These are phyloP conservation scores for Ajuga reptans DNA, from an alignment of 305 asterid species.

Conservation along the genomic window DNA sequence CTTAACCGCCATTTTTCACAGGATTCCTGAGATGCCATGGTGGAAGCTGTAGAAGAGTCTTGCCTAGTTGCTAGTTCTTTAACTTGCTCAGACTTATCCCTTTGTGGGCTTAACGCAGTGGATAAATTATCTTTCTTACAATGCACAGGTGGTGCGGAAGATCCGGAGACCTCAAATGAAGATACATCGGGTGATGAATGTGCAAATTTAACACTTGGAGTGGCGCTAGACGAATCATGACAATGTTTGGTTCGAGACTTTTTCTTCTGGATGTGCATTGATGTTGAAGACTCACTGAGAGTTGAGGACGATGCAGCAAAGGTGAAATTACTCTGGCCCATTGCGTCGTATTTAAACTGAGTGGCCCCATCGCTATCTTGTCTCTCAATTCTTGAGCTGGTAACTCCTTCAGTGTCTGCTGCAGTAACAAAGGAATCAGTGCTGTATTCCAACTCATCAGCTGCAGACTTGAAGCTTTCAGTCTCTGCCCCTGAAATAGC, in stretches of 20 bases:
- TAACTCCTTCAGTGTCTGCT: constrained; percentile 55
- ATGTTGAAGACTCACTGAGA: constrained; percentile 40
- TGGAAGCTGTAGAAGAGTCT: constrained; percentile 38
- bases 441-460: constrained; percentile 69
- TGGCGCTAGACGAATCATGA: constrained; percentile 39
- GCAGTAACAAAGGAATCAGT: constrained; percentile 67
- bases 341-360: constrained; percentile 36
- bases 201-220: constrained; percentile 36
- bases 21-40: constrained; percentile 71
- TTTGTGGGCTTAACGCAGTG: constrained; percentile 28
- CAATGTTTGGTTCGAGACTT: constrained; percentile 42
- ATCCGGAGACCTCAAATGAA: constrained; percentile 46
- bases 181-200: constrained; percentile 37
- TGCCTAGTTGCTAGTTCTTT: constrained; percentile 36
- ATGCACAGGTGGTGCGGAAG: constrained; percentile 39
- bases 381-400: constrained; percentile 40
- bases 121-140: constrained; percentile 40
- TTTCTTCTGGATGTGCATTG: constrained; percentile 50
- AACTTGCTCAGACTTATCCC: constrained; percentile 35
- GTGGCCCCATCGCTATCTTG: constrained; percentile 51
- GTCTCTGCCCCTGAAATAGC: constrained; percentile 72
- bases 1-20: constrained; percentile 96
- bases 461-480: constrained; percentile 84
- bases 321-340: constrained; percentile 44
- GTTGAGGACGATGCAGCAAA: constrained; percentile 65